Evolutionary conservation across 768 basidiomycete species (phyloP).

Genomic region (Tylopilus rubrobrunneus): DNA sequence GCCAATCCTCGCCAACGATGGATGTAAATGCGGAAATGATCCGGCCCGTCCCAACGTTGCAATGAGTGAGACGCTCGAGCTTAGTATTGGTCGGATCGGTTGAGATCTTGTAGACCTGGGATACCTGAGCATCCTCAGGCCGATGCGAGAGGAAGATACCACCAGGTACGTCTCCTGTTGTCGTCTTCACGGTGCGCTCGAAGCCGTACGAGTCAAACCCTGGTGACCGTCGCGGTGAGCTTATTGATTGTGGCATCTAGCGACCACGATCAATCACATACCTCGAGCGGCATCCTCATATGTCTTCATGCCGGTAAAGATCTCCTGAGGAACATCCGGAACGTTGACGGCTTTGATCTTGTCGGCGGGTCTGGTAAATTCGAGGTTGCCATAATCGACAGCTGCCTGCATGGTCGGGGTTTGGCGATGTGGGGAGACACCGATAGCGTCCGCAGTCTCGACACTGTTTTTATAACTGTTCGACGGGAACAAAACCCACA

Average conservation of each 20-base stretch:
- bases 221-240: slow-evolving; percentile 3
- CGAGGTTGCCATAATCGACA: slow-evolving; percentile 29
- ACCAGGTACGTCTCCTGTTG: slow-evolving; percentile 8
- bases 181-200: slow-evolving; percentile 18
- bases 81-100: slow-evolving; percentile 21
- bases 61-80: slow-evolving; percentile 37
- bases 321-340: slow-evolving; percentile 29
- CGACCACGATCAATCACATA: background rate
- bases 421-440: background rate
- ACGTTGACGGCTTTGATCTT: slow-evolving; percentile 39
- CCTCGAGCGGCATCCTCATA: slow-evolving; percentile 40
- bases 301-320: slow-evolving; percentile 33
- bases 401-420: slow-evolving; percentile 16
- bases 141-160: slow-evolving; percentile 36
- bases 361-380: slow-evolving; percentile 34
- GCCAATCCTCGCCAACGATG: slow-evolving; percentile 39
- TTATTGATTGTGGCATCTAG: background rate
- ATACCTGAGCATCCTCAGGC: slow-evolving; percentile 37
- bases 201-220: slow-evolving; percentile 29
- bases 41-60: slow-evolving; percentile 37
- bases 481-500: background rate
- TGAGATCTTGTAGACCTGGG: slow-evolving; percentile 35
- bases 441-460: background rate
- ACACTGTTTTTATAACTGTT: too few relatives aligned
- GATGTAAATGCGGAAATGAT: slow-evolving; percentile 31